These are phyloP conservation scores for Kockiozyma suomiensis DNA, from an alignment of 805 yeast species.

Conservation along the genomic window DNA sequence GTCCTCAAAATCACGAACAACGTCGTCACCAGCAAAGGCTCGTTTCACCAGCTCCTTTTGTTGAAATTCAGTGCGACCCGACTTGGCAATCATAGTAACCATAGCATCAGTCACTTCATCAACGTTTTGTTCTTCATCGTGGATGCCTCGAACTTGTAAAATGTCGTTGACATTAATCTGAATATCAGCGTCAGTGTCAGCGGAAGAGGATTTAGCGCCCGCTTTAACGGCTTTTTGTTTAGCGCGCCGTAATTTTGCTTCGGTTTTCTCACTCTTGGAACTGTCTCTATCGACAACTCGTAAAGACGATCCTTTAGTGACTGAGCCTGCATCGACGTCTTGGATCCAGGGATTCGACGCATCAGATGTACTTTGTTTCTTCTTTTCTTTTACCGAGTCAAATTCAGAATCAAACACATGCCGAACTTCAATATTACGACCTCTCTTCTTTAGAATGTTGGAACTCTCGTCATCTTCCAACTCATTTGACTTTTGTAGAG, in stretches of 20 bases:
- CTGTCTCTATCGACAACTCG: conserved; percentile 55
- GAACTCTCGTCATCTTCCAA: conserved; percentile 18
- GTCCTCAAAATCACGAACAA: conserved; percentile 72
- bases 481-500: conserved; percentile 26
- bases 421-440: conserved; percentile 5
- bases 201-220: conserved; percentile 36
- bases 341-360: conserved; percentile 44
- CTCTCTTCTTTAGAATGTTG: not conserved
- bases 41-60: conserved; percentile 81
- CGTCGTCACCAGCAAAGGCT: conserved; percentile 98
- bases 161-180: conserved; percentile 49
- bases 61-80: conserved; percentile 45
- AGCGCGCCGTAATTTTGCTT: conserved; percentile 31
- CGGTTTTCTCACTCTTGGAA: conserved; percentile 50
- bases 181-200: conserved; percentile 27
- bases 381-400: conserved; percentile 8
- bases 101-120: conserved; percentile 40
- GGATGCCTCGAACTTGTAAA: conserved; percentile 55
- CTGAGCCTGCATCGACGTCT: conserved; percentile 46
- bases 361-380: conserved; percentile 19
- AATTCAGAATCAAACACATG: not conserved
- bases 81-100: conserved; percentile 39
- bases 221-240: conserved; percentile 43
- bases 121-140: conserved; percentile 50
- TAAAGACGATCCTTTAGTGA: conserved; percentile 52